A percentile compares a stretch with the other conserved stretches of the same genome.
These are phyloP conservation scores for Poa annua DNA, from an alignment of 176 grass and related monocot species.

Conservation along the genomic window DNA sequence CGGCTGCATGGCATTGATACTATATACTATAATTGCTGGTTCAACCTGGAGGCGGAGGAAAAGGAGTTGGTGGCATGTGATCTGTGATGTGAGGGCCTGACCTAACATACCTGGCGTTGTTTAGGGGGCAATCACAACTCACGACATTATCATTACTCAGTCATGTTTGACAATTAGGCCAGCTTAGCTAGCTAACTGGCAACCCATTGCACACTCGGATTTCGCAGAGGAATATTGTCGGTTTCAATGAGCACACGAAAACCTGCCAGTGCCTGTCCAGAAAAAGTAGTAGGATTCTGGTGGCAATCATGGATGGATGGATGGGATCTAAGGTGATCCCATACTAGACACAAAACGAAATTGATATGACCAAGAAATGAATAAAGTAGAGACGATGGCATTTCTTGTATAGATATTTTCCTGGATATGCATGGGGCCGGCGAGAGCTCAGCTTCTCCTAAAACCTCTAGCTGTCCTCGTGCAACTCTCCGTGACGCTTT, in stretches of 20 bases:
- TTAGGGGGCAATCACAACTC: not conserved
- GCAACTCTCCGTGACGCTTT: conserved; percentile 18
- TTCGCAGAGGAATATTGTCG: not conserved
- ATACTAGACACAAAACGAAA: conserved; percentile 13
- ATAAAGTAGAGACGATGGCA: not conserved
- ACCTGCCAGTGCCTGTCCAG: not conserved
- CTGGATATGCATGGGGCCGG: not conserved
- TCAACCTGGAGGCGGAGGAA: not conserved
- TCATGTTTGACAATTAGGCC: conserved; percentile 9
- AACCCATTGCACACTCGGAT: conserved; percentile 1
- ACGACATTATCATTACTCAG: conserved; percentile 12
- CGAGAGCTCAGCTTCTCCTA: conserved; percentile 30
- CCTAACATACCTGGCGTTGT: conserved; percentile 19
- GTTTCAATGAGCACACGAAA: not conserved
- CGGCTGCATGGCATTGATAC: not conserved
- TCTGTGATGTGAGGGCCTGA: conserved; percentile 1
- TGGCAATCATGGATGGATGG: conserved; percentile 13
- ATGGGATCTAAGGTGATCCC: not conserved
- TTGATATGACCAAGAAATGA: conserved; percentile 21
- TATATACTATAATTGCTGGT: no score
- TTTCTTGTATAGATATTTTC: not conserved
- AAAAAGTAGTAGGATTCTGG: conserved; percentile 10
- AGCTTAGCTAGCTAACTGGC: conserved; percentile 6
- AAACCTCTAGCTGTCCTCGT: conserved; percentile 7
- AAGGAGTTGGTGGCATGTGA: conserved; percentile 9